Evolutionary conservation across 2,329 filamentous ascomycete species (phyloP).

Genomic region (Diaporthe humulicola): DNA sequence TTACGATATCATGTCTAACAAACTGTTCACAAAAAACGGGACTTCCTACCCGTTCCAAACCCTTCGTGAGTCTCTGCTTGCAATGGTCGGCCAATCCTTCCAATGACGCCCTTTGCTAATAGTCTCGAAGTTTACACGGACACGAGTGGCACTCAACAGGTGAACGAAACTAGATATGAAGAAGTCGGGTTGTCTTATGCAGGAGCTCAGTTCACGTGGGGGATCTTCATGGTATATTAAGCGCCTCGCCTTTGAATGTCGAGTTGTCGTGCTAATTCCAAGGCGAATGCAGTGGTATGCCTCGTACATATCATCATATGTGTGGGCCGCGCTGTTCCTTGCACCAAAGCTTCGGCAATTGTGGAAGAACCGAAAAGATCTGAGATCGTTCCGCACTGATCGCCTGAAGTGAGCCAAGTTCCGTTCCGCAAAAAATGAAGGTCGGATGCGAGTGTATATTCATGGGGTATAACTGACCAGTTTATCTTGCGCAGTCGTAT

Average conservation of each 20-base stretch:
- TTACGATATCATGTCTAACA: slow-evolving; percentile 43
- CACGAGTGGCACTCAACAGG: slow-evolving; percentile 29
- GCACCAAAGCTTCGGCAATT: slow-evolving; percentile 32
- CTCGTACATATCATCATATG: slow-evolving; percentile 36
- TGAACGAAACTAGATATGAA: slow-evolving; percentile 42
- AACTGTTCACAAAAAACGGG: slow-evolving; percentile 41
- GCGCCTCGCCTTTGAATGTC: neutral
- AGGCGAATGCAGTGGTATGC: slow-evolving; percentile 26
- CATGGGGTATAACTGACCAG: neutral
- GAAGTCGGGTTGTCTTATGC: slow-evolving; percentile 42
- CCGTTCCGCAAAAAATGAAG: too few relatives aligned
- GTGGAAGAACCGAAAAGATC: slow-evolving; percentile 33
- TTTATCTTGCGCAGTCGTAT: slow-evolving; percentile 9
- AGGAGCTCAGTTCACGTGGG: slow-evolving; percentile 41
- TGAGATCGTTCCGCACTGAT: slow-evolving; percentile 26
- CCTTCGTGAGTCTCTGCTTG: slow-evolving; percentile 6
- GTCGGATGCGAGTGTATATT: neutral
- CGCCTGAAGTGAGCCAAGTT: slow-evolving; percentile 28
- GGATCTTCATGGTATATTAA: slow-evolving; percentile 40
- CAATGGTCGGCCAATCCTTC: neutral
- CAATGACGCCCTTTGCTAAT: neutral
- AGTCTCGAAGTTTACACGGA: slow-evolving; percentile 28
- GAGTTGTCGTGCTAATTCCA: neutral
- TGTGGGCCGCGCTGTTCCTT: slow-evolving; percentile 37
- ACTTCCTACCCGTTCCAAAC: slow-evolving; percentile 38